phyloP scores from a whole-genome alignment of 2,329 filamentous ascomycete genomes.

The Fusarium sp. region DNA sequence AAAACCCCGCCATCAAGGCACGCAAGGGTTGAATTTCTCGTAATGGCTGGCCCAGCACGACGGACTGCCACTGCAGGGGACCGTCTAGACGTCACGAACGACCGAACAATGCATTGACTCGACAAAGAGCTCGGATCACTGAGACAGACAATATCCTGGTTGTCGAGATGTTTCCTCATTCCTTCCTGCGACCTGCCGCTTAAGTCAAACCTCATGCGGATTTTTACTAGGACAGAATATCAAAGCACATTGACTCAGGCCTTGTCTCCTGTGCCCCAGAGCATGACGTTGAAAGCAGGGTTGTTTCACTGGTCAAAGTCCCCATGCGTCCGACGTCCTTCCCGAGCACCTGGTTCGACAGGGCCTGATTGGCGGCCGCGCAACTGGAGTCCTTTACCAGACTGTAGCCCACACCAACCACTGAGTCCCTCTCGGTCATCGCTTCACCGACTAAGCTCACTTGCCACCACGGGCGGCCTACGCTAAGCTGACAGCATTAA shows the following conservation, averaged over 20 bases:
- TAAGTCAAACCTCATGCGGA: background rate
- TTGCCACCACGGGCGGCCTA: conserved; percentile 49
- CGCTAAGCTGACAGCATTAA: conserved; percentile 44
- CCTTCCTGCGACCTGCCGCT: background rate
- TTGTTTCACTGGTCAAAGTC: conserved; percentile 33
- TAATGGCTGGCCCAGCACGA: conserved; percentile 35
- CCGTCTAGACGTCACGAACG: conserved; percentile 1
- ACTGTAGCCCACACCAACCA: conserved; percentile 38
- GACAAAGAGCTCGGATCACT: conserved; percentile 28
- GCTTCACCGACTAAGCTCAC: conserved; percentile 40
- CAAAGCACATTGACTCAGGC: background rate
- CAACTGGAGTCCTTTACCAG: conserved; percentile 32
- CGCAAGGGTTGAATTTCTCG: conserved; percentile 24
- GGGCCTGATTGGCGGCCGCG: conserved; percentile 51
- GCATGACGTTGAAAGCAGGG: conserved; percentile 40
- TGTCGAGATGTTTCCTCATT: conserved; percentile 14
- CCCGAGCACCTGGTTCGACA: conserved; percentile 44
- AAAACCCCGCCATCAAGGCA: conserved; percentile 33
- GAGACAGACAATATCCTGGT: conserved; percentile 22
- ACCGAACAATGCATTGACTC: conserved; percentile 40
- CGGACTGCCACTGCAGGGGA: conserved; percentile 33
- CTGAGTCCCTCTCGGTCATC: conserved; percentile 28
- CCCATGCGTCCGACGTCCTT: conserved; percentile 40
- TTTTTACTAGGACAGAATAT: background rate
- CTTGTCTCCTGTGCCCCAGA: conserved; percentile 6